Percentiles rank a stretch among this genome's conserved stretches.
phyloP scores from a whole-genome alignment of 192 early-diverging fungal species.

The Ramicandelaber brevisporus region DNA sequence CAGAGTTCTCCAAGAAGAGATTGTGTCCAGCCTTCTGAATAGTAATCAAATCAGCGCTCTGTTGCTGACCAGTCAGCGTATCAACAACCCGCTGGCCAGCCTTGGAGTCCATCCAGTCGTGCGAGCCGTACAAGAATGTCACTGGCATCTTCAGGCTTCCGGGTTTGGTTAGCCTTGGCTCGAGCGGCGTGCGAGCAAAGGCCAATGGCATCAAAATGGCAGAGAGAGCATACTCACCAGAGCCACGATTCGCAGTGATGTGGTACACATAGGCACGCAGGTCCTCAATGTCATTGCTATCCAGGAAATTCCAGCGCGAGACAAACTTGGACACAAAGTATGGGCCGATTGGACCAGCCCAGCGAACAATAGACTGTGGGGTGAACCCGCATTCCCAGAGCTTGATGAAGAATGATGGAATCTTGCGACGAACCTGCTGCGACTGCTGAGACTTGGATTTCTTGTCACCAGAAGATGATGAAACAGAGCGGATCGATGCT shows the following conservation, averaged over 20 bases:
- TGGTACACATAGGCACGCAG: conserved; percentile 64
- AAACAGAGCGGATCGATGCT: too few species aligned
- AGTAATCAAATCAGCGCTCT: conserved; percentile 13
- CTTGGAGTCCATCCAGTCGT: conserved; percentile 78
- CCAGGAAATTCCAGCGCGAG: conserved; percentile 35
- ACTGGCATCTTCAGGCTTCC: conserved; percentile 44
- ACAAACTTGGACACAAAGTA: conserved; percentile 21
- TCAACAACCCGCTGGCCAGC: conserved; percentile 26
- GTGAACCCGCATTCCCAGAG: conserved; percentile 65
- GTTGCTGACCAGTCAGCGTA: too few species aligned
- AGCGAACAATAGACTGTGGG: conserved; percentile 54
- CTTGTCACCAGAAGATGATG: too few species aligned
- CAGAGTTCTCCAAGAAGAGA: conserved; percentile 63
- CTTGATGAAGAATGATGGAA: too few species aligned
- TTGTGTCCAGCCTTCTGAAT: conserved; percentile 52
- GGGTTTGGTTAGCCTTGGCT: conserved; percentile 28
- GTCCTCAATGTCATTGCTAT: conserved; percentile 29
- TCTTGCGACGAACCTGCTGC: too few species aligned
- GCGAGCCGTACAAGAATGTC: conserved; percentile 50
- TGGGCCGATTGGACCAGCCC: conserved; percentile 54
- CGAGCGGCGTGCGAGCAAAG: conserved; percentile 54
- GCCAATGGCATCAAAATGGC: conserved; percentile 56
- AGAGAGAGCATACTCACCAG: conserved; percentile 60
- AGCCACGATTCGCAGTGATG: conserved; percentile 44
- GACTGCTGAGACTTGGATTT: too few species aligned